Evolutionary conservation across 331 rosid species (phyloP), one percentile per base, ranked within the genome.

Genomic region (Quercus tomentella): DNA sequence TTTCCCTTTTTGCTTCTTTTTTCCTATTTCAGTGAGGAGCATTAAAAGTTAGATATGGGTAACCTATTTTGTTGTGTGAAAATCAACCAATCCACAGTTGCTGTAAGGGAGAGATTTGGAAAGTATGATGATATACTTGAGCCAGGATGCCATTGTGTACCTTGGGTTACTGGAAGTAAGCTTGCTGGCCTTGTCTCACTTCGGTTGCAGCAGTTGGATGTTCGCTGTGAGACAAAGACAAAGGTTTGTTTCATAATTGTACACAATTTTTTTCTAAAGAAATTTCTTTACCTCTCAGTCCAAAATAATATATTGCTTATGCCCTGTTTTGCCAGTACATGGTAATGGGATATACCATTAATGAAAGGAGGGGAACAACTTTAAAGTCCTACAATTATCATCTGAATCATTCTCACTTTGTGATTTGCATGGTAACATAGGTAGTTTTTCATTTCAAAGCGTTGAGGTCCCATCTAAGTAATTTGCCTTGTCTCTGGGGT

Each of bases 121-220:
- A 67, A 35, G 52, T 67, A 67, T 14, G 21, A 35, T 67, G 72
- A 67, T 4, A 23, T 67, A 35, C 52, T 67, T 23, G 26, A 67
- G 51, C 72, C 72, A 31, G 72, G 72, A 67, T 67, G 72, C 72
- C 72, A 33, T n/a, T 67, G 72, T 67, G 72, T 67, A 20, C 72
- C 72, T 20, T 67, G 72, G 72, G 4, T 33, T 67, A 14, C 35
- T 17, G 72, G 72, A 18, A 67, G 52, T 20, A 5, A n/a, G 17
- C 72, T 67, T 33, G 52, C 52, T 67, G 72, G 72, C 72, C 72
- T 4, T 20, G 41, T 67, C 26, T 7, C 72, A 10, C 72, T 67
- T 35, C 52, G 72, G 7, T 35, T 67, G 72, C 72, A 67, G 72
- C 72, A 67, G 72, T 67, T 67, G 72, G 72, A 67, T 35, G 72